These are phyloP conservation scores for Ophiocordyceps polyrhachis-furcata DNA, from an alignment of 2,329 filamentous ascomycete species.

Conservation along the genomic window DNA sequence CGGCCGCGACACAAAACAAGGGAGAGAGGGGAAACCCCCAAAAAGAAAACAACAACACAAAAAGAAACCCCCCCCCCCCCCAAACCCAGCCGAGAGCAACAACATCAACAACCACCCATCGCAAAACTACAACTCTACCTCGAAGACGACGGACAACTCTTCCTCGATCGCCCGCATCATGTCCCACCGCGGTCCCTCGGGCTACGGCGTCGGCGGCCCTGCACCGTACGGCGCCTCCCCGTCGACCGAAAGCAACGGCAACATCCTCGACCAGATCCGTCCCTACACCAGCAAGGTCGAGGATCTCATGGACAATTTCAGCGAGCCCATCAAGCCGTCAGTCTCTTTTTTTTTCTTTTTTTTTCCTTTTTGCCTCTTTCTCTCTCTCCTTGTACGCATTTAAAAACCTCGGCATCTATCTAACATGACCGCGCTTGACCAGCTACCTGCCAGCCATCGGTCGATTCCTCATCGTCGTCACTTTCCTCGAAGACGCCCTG, in stretches of 20 bases:
- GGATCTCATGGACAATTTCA: slow-evolving; percentile 69
- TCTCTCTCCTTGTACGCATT: too few relatives aligned
- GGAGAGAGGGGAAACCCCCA: too few relatives aligned
- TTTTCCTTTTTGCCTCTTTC: too few relatives aligned
- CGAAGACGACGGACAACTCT: not conserved
- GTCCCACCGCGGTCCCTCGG: slow-evolving; percentile 45
- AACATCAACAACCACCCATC: too few relatives aligned
- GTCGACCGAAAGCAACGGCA: slow-evolving; percentile 36
- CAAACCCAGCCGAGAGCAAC: too few relatives aligned
- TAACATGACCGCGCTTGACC: too few relatives aligned
- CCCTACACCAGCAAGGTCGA: slow-evolving; percentile 98
- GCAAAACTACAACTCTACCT: too few relatives aligned
- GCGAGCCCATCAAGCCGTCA: slow-evolving; percentile 88
- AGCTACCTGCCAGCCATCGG: slow-evolving; percentile 91
- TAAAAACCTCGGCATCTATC: too few relatives aligned
- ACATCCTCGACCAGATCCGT: slow-evolving; percentile 62
- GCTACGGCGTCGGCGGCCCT: slow-evolving; percentile 66
- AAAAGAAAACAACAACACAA: too few relatives aligned
- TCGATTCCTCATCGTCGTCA: slow-evolving; percentile 93
- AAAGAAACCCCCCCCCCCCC: too few relatives aligned
- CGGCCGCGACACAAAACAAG: too few relatives aligned
- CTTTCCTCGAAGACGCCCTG: slow-evolving; percentile 90
- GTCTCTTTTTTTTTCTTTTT: slow-evolving; percentile 6
- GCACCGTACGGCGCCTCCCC: slow-evolving; percentile 43
- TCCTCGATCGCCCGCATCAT: slow-evolving; percentile 7